Percentiles rank a stretch among this genome's conserved stretches.
Conservation (phyloP, 768 basidiomycete genomes). For the Pholiota conissans region DNA sequence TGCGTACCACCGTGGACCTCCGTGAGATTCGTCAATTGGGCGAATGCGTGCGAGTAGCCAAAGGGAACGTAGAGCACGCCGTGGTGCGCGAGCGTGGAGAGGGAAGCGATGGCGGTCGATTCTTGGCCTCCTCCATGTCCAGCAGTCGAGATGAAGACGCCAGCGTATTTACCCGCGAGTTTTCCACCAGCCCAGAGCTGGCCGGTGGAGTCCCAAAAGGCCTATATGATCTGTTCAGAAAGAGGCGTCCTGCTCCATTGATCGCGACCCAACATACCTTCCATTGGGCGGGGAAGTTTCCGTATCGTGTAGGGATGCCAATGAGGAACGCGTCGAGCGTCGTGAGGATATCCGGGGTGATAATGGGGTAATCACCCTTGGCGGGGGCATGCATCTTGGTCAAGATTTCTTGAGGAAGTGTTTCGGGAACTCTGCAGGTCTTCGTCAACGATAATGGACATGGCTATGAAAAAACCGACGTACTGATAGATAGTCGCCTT, state of each 20-base stretch:
- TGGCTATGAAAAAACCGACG: conserved; percentile 16
- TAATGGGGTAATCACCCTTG: conserved; percentile 70
- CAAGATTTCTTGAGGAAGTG: conserved; percentile 69
- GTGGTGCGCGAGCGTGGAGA: conserved; percentile 65
- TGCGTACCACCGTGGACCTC: conserved; percentile 66
- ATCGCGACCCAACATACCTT: conserved; percentile 46
- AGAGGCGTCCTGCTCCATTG: background rate
- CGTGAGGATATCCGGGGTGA: conserved; percentile 53
- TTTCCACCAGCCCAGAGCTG: conserved; percentile 55
- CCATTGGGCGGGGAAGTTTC: conserved; percentile 80
- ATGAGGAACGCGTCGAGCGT: conserved; percentile 73
- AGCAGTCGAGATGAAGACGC: conserved; percentile 70
- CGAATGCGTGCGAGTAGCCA: conserved; percentile 30
- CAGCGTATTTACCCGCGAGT: conserved; percentile 67
- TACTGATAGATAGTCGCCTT: conserved; percentile 55
- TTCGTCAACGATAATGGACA: background rate
- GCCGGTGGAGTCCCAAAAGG: conserved; percentile 82
- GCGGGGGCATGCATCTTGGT: conserved; percentile 68
- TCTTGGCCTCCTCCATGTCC: conserved; percentile 72
- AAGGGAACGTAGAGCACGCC: conserved; percentile 46
- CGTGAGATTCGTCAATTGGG: conserved; percentile 35
- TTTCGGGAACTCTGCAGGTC: conserved; percentile 66
- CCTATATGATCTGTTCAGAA: conserved; percentile 30
- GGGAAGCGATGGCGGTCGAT: conserved; percentile 40
- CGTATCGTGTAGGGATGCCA: conserved; percentile 81